Percentiles rank a stretch among this genome's conserved stretches.
Conservation (phyloP, 2,329 filamentous ascomycete genomes). For the Pseudocercospora musae region DNA sequence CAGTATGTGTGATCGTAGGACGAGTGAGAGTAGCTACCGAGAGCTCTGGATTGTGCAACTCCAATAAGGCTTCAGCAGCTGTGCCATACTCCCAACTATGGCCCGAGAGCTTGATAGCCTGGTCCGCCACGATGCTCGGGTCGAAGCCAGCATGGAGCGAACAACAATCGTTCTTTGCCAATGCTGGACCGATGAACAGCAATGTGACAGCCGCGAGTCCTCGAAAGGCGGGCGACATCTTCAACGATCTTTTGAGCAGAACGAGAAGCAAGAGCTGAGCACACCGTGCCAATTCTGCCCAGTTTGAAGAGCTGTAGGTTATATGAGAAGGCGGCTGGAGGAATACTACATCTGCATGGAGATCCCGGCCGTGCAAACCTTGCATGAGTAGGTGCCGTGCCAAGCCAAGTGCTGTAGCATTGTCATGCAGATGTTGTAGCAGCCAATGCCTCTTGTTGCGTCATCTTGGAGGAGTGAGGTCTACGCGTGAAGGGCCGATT, state of each 20-base stretch:
- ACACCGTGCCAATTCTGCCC: neutral
- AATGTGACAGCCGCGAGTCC: neutral
- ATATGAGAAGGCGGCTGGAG: neutral
- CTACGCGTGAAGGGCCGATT: too few species aligned
- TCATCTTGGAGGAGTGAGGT: too few species aligned
- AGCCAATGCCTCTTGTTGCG: too few species aligned
- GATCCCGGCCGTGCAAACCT: neutral
- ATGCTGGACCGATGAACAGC: neutral
- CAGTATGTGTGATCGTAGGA: neutral
- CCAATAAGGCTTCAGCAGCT: constrained; percentile 41
- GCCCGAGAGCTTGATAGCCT: constrained; percentile 15
- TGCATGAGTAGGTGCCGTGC: neutral
- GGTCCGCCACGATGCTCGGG: constrained; percentile 8
- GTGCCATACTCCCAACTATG: constrained; percentile 43
- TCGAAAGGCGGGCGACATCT: neutral
- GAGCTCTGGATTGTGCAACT: constrained; percentile 38
- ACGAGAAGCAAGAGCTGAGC: neutral
- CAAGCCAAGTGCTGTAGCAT: too few species aligned
- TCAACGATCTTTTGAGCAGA: neutral
- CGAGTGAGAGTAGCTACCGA: constrained; percentile 35
- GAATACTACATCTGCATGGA: neutral
- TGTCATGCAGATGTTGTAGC: too few species aligned
- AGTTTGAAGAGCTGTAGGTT: neutral
- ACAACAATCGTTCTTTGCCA: constrained; percentile 10
- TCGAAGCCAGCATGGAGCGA: constrained; percentile 14